Evolutionary conservation across 306 rosid genomes (phyloP), one percentile per base, ranked within the genome.

Genomic region (Crataegus laevigata): DNA sequence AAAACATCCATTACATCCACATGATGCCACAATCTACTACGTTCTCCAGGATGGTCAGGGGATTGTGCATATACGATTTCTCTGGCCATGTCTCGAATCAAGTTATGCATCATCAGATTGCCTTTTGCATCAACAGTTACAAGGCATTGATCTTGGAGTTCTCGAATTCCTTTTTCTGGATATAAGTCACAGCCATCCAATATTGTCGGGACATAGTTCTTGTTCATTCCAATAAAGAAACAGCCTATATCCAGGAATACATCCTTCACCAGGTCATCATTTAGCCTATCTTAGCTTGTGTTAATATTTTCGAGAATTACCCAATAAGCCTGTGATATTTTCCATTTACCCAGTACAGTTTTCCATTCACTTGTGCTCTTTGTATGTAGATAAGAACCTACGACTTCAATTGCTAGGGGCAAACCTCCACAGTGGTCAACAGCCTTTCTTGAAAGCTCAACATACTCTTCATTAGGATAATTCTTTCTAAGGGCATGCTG

Each of bases 21-120:
- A 12, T 28, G 52, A 70, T 25, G 3, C 68, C 75, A 42, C 28
- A 80, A 59, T 18, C 80, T 75, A 4, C 74, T 78, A 9, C 70
- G 75, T 26, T 72, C 65, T 28, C 30, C 85, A 22, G 42, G 10
- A 36, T 36, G 80, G 13, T 77, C 6, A 1, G 55, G 14, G 0
- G 78, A 78, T 11, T 50, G 63, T 13, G 69, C 68, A n/a, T 67
- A 68, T 30, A 87, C 66, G 14, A 87, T 85, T 54, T 80, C 79
- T 62, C 84, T 70, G 38, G 85, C 91, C 87, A 82, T 82, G 21
- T 82, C 88, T 66, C 82, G 30, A 30, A 74, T 21, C 38, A 82
- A 68, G 12, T 30, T n/a, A 66, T 51, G 79, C 73, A 66, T 50
- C 38, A 0, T 36, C 75, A 24, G 34, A 36, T 36, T 36, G 42